Conservation (phyloP, 352 stramenopile species). For the Saprolegnia parasitica region DNA sequence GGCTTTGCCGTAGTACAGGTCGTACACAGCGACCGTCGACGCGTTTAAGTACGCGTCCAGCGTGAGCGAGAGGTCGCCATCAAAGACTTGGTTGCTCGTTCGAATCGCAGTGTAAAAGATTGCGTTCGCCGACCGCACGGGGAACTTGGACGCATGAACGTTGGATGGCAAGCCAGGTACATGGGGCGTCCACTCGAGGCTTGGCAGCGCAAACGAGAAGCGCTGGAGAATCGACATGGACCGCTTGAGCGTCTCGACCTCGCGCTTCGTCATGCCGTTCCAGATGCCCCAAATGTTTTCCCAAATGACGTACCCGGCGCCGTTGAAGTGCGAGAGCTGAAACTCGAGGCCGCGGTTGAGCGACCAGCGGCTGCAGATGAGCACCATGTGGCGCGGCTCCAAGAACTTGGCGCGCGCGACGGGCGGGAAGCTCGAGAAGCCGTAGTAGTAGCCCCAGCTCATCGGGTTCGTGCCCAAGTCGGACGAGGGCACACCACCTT, state of each 20-base stretch:
- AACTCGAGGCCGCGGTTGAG: slow-evolving; percentile 59
- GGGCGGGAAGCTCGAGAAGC: slow-evolving; percentile 59
- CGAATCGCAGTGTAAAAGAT: slow-evolving; percentile 59
- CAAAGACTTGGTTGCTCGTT: slow-evolving; percentile 36
- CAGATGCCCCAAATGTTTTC: slow-evolving; percentile 88
- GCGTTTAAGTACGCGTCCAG: neutral
- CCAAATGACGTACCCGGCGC: slow-evolving; percentile 80
- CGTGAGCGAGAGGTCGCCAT: neutral
- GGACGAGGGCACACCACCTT: slow-evolving; percentile 62
- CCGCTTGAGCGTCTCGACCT: slow-evolving; percentile 56
- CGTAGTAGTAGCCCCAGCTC: slow-evolving; percentile 78
- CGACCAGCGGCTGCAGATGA: slow-evolving; percentile 78
- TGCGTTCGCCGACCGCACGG: slow-evolving; percentile 29
- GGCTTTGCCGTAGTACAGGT: slow-evolving; percentile 59
- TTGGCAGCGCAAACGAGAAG: slow-evolving; percentile 48
- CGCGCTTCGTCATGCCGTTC: slow-evolving; percentile 70
- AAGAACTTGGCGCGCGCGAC: slow-evolving; percentile 75
- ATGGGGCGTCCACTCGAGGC: slow-evolving; percentile 47
- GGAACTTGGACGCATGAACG: slow-evolving; percentile 40
- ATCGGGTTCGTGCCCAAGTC: slow-evolving; percentile 64
- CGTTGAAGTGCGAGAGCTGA: slow-evolving; percentile 78
- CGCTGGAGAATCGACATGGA: slow-evolving; percentile 59
- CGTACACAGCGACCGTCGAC: slow-evolving; percentile 37
- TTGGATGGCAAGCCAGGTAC: slow-evolving; percentile 11
- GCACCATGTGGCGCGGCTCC: slow-evolving; percentile 74